phyloP scores from a whole-genome alignment of 371 early-diverging fungal genomes.

The Rhizopus arrhizus region DNA sequence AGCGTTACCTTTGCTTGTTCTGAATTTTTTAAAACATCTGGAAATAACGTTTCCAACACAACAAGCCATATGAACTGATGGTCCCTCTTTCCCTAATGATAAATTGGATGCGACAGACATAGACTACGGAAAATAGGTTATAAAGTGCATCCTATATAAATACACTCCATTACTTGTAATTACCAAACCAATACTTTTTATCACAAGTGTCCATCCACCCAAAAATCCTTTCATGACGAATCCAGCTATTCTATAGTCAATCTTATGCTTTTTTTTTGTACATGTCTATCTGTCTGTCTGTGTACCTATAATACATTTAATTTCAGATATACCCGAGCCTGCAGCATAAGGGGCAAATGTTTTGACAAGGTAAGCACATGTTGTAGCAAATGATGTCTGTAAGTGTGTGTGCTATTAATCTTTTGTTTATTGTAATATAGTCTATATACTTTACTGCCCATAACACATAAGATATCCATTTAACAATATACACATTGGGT shows the following conservation, averaged over 20 bases:
- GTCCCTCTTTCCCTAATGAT: conserved; percentile 93
- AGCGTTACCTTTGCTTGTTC: conserved; percentile 75
- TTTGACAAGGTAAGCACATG: conserved; percentile 66
- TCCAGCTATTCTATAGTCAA: conserved; percentile 53
- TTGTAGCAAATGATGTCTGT: conserved; percentile 63
- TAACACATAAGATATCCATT: conserved; percentile 62
- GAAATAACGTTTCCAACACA: conserved; percentile 90
- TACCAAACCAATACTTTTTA: conserved; percentile 87
- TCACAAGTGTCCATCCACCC: conserved; percentile 82
- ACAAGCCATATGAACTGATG: conserved; percentile 92
- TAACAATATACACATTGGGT: conserved; percentile 46
- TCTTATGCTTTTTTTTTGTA: background rate
- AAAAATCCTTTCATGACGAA: conserved; percentile 91
- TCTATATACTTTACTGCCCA: conserved; percentile 50
- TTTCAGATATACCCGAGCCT: conserved; percentile 95
- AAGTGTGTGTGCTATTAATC: conserved; percentile 14
- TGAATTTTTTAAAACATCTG: conserved; percentile 82
- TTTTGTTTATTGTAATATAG: conserved; percentile 17
- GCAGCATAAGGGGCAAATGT: conserved; percentile 86
- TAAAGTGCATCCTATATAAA: background rate
- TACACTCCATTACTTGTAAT: background rate
- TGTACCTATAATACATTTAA: conserved; percentile 90
- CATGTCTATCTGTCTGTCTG: background rate
- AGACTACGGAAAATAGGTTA: conserved; percentile 44
- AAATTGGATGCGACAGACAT: conserved; percentile 88